phyloP scores from a whole-genome alignment of 2,329 filamentous ascomycete species.

The Cladosporium velox region DNA sequence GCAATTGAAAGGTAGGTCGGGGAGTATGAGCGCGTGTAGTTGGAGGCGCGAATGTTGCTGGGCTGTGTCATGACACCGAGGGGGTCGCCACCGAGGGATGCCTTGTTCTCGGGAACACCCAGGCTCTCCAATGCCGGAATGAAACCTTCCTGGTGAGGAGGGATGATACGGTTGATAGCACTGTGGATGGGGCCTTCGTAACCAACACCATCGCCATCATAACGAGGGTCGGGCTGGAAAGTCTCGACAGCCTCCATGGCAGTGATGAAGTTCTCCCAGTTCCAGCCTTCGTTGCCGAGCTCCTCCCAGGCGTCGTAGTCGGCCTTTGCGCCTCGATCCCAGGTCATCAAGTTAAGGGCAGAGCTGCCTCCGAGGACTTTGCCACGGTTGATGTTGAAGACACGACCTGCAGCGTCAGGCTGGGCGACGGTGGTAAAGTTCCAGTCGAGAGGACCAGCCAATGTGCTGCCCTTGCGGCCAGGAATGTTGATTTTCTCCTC shows the following conservation, averaged over 20 bases:
- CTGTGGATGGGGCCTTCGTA: slow-evolving; percentile 38
- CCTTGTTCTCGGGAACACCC: slow-evolving; percentile 44
- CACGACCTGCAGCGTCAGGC: slow-evolving; percentile 15
- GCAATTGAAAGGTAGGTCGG: slow-evolving; percentile 47
- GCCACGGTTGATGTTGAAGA: slow-evolving; percentile 25
- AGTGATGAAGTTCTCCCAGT: slow-evolving; percentile 29
- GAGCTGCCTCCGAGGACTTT: slow-evolving; percentile 36
- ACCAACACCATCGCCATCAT: slow-evolving; percentile 32
- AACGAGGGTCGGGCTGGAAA: slow-evolving; percentile 19
- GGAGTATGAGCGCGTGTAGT: slow-evolving; percentile 54
- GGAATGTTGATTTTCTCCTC: slow-evolving; percentile 30
- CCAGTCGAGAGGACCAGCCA: slow-evolving; percentile 38
- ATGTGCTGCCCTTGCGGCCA: slow-evolving; percentile 28
- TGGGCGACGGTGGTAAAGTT: slow-evolving; percentile 43
- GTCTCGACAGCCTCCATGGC: slow-evolving; percentile 22
- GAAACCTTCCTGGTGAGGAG: slow-evolving; percentile 47
- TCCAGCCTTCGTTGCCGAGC: slow-evolving; percentile 37
- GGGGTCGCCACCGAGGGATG: slow-evolving; percentile 54
- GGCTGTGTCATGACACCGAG: slow-evolving; percentile 55
- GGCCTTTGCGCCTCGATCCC: slow-evolving; percentile 36
- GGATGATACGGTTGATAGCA: slow-evolving; percentile 47
- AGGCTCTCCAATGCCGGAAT: slow-evolving; percentile 51
- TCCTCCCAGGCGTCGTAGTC: slow-evolving; percentile 41
- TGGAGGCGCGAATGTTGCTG: slow-evolving; percentile 51
- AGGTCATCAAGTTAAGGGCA: slow-evolving; percentile 35